phyloP scores from a whole-genome alignment of 2,329 filamentous ascomycete species.

The Periconia macrospinosa region DNA sequence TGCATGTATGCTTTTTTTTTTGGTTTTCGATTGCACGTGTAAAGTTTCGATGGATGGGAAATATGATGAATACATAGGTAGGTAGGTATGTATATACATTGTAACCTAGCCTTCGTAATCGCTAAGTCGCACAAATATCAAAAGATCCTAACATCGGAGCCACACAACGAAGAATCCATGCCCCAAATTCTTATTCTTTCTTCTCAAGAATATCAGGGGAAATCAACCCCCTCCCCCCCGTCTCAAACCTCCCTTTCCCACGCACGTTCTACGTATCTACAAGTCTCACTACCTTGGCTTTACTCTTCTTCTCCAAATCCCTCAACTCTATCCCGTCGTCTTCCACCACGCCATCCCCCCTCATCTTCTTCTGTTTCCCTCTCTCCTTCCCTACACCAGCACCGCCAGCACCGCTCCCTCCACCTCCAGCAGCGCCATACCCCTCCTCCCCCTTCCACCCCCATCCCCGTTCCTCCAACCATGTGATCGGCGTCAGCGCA shows the following conservation, averaged over 20 bases:
- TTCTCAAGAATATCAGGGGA: too few species aligned
- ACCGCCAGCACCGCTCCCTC: slow-evolving; percentile 14
- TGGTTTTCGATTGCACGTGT: too few species aligned
- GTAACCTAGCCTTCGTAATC: too few species aligned
- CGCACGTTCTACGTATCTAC: neutral
- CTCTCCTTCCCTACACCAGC: slow-evolving; percentile 10
- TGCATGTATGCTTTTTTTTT: too few species aligned
- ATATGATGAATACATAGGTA: too few species aligned
- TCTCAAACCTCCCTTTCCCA: neutral
- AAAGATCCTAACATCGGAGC: too few species aligned
- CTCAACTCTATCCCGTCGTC: slow-evolving; percentile 13
- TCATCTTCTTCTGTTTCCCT: neutral
- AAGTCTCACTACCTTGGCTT: neutral
- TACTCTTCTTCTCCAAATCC: slow-evolving; percentile 14
- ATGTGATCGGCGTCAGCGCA: slow-evolving; percentile 54
- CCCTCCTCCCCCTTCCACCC: neutral
- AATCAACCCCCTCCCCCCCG: too few species aligned
- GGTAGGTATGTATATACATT: too few species aligned
- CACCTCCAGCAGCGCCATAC: neutral
- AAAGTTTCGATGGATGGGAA: too few species aligned
- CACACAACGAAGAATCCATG: too few species aligned
- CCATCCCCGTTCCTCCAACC: slow-evolving; percentile 47
- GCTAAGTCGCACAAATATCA: too few species aligned
- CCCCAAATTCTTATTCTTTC: too few species aligned
- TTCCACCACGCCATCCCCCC: neutral